Evolutionary conservation across 805 yeast species (phyloP).

Genomic region (Starmerella sirachaensis): DNA sequence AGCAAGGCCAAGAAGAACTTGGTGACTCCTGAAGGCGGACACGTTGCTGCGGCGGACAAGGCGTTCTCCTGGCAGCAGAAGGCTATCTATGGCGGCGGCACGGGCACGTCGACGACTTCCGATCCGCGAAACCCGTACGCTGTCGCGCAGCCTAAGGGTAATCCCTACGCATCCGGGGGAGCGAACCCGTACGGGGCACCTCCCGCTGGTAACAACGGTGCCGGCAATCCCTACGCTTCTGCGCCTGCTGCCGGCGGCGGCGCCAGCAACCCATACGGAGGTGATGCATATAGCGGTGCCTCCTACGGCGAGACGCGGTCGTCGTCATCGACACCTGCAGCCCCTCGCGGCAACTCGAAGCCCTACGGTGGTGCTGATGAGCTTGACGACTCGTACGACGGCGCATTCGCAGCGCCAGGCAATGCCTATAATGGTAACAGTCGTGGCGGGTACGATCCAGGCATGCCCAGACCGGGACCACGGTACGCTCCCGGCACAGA

Average conservation of each 20-base stretch:
- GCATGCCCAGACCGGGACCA: no score
- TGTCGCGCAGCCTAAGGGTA: slow-evolving; percentile 18
- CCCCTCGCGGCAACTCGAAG: background rate
- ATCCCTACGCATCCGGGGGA: slow-evolving; percentile 20
- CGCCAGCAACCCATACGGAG: slow-evolving; percentile 3
- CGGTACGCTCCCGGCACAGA: background rate
- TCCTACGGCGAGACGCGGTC: no score
- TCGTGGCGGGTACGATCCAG: no score
- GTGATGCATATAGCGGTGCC: background rate
- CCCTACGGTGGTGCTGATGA: no score
- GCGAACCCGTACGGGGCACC: slow-evolving; percentile 10
- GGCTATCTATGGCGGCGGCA: slow-evolving; percentile 20
- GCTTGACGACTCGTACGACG: background rate
- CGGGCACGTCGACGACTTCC: slow-evolving; percentile 1
- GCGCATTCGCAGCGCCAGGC: no score
- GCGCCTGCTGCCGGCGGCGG: slow-evolving; percentile 33
- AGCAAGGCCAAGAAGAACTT: slow-evolving; percentile 15
- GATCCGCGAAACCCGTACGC: slow-evolving; percentile 20
- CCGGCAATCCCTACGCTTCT: slow-evolving; percentile 28
- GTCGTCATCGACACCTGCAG: background rate
- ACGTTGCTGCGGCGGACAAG: slow-evolving; percentile 17
- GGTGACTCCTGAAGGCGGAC: slow-evolving; percentile 17
- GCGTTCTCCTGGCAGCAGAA: slow-evolving; percentile 20
- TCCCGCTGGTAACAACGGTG: background rate
- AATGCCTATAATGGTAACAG: no score